A percentile compares a stretch with the other conserved stretches of the same genome.
Evolutionary conservation across 805 yeast genomes (phyloP).

Genomic region (Candida montana): DNA sequence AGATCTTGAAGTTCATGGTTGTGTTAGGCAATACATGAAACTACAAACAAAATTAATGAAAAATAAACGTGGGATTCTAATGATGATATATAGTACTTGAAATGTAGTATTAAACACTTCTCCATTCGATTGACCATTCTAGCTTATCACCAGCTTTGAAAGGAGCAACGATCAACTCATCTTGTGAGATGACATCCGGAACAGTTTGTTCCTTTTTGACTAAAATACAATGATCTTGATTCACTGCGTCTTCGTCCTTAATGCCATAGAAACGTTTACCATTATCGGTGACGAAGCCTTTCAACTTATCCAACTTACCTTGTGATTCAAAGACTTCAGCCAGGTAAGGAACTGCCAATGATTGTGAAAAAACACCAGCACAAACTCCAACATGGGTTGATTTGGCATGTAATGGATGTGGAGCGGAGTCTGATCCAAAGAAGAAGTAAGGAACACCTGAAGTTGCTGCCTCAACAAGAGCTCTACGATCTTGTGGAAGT

Average conservation of each 20-base stretch:
- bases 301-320: slow-evolving; percentile 59
- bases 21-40: slow-evolving; percentile 41
- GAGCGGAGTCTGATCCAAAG: slow-evolving; percentile 98
- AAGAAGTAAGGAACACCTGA: slow-evolving; percentile 90
- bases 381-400: slow-evolving; percentile 77
- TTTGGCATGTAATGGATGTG: slow-evolving; percentile 83
- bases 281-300: slow-evolving; percentile 67
- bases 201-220: slow-evolving; percentile 49
- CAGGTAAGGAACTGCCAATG: slow-evolving; percentile 71
- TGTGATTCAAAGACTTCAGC: slow-evolving; percentile 78
- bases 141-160: slow-evolving; percentile 78
- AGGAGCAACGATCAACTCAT: slow-evolving; percentile 62
- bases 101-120: slow-evolving; percentile 9
- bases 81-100: not conserved
- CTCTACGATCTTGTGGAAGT: slow-evolving; percentile 75
- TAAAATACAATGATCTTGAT: slow-evolving; percentile 46
- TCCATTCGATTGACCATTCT: slow-evolving; percentile 75
- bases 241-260: slow-evolving; percentile 37
- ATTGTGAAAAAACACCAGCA: slow-evolving; percentile 97
- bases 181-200: slow-evolving; percentile 51
- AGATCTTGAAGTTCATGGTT: slow-evolving; percentile 43
- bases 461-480: slow-evolving; percentile 81
- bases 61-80: not conserved
- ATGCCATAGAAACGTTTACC: slow-evolving; percentile 70
- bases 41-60: not conserved